Percentiles rank a stretch among this genome's conserved stretches.
These are phyloP conservation scores for Anisogramma anomala DNA, from an alignment of 2,329 filamentous ascomycete species.

Conservation along the genomic window DNA sequence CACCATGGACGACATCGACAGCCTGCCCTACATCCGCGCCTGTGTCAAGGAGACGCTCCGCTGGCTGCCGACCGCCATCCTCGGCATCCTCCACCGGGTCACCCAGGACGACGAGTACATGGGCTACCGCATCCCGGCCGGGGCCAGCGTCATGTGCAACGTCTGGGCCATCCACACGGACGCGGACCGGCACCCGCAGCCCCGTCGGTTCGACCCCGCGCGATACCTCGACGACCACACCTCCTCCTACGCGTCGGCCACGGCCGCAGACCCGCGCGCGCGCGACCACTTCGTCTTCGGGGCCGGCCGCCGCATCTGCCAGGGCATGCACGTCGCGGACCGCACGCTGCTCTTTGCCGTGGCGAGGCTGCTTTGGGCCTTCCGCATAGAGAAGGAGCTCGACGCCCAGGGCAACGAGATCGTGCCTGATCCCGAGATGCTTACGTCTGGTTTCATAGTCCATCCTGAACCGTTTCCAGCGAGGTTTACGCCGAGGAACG, in stretches of 20 bases:
- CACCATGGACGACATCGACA: slow-evolving; percentile 25
- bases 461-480: slow-evolving; percentile 8
- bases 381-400: slow-evolving; percentile 17
- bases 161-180: slow-evolving; percentile 35
- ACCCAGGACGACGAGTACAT: slow-evolving; percentile 32
- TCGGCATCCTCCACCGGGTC: slow-evolving; percentile 31
- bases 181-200: slow-evolving; percentile 28
- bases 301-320: slow-evolving; percentile 45
- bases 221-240: slow-evolving; percentile 23
- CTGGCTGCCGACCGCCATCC: slow-evolving; percentile 31
- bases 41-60: slow-evolving; percentile 32
- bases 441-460: slow-evolving; percentile 4
- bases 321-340: slow-evolving; percentile 43
- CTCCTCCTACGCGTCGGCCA: slow-evolving; percentile 19
- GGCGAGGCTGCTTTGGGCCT: slow-evolving; percentile 37
- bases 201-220: slow-evolving; percentile 31
- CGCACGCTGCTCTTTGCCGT: slow-evolving; percentile 36
- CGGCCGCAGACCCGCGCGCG: slow-evolving; percentile 23
- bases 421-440: background rate
- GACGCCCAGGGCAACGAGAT: slow-evolving; percentile 5
- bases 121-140: slow-evolving; percentile 35
- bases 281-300: slow-evolving; percentile 45
- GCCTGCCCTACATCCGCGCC: slow-evolving; percentile 31
- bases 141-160: slow-evolving; percentile 28
- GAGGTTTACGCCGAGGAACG: slow-evolving; percentile 6